Evolutionary conservation across 345 rosid genomes (phyloP).

Genomic region (Kandelia obovata): DNA sequence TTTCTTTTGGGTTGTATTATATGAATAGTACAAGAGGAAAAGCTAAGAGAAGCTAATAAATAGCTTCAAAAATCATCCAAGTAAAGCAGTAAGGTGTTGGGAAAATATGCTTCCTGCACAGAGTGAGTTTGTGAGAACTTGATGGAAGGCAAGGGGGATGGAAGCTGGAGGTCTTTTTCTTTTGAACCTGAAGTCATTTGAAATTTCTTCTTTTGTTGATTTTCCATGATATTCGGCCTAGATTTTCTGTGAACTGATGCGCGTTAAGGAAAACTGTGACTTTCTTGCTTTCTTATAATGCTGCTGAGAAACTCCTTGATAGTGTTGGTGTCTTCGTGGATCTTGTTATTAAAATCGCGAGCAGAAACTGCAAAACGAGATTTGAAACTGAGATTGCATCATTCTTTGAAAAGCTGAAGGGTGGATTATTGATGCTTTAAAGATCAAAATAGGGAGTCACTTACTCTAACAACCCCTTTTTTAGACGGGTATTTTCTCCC

Average conservation of each 20-base stretch:
- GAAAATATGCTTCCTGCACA: slow-evolving; percentile 5
- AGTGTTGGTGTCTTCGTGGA: slow-evolving; percentile 16
- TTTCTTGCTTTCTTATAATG: neutral
- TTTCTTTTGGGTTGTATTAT: neutral
- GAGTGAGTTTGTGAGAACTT: slow-evolving; percentile 5
- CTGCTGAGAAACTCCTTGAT: slow-evolving; percentile 19
- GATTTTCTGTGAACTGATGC: too few relatives aligned
- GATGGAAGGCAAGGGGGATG: neutral
- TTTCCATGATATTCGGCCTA: too few relatives aligned
- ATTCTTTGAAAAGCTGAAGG: too few relatives aligned
- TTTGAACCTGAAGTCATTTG: too few relatives aligned
- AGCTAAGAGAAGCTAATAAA: slow-evolving; percentile 7
- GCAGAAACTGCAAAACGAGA: slow-evolving; percentile 12
- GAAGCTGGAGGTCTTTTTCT: neutral
- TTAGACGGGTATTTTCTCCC: slow-evolving; percentile 16
- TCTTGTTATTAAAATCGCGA: slow-evolving; percentile 11
- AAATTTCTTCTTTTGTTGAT: too few relatives aligned
- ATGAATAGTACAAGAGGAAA: slow-evolving; percentile 18
- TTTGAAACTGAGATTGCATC: too few relatives aligned
- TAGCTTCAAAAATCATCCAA: slow-evolving; percentile 19
- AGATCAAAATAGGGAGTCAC: neutral
- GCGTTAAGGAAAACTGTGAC: too few relatives aligned
- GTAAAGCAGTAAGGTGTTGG: slow-evolving; percentile 12
- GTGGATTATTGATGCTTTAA: neutral
- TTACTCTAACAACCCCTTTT: slow-evolving; percentile 13